A percentile compares a stretch with the other conserved stretches of the same genome.
phyloP scores from a whole-genome alignment of 2,329 filamentous ascomycete species.

The Dryadomyces quercus-mongolicae region DNA sequence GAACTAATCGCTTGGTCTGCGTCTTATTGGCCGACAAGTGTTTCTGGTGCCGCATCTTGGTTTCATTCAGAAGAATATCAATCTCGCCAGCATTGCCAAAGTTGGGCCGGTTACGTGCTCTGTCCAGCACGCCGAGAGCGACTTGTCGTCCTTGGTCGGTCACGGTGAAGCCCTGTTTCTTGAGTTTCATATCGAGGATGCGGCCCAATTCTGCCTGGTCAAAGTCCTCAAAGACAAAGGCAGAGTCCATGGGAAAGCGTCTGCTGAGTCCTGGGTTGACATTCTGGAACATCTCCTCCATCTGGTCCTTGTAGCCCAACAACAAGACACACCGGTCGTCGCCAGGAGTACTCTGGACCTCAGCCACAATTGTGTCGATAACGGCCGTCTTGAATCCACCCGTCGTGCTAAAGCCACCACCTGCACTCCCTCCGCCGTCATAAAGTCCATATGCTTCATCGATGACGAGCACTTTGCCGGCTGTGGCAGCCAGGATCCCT shows the following conservation, averaged over 20 bases:
- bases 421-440: constrained; percentile 19
- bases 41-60: constrained; percentile 32
- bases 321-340: constrained; percentile 64
- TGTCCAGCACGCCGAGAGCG: constrained; percentile 46
- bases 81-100: constrained; percentile 68
- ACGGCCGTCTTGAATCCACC: constrained; percentile 48
- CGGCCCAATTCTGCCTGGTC: constrained; percentile 38
- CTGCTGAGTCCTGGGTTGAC: constrained; percentile 58
- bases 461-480: constrained; percentile 67
- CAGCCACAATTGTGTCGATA: constrained; percentile 62
- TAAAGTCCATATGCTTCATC: constrained; percentile 67
- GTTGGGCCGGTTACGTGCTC: constrained; percentile 49
- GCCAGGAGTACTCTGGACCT: constrained; percentile 56
- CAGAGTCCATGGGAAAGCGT: constrained; percentile 50
- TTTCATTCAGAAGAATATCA: constrained; percentile 50
- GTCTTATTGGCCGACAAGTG: constrained; percentile 13
- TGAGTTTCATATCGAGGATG: constrained; percentile 54
- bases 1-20: constrained; percentile 13
- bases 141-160: constrained; percentile 39
- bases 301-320: constrained; percentile 56
- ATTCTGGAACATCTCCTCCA: constrained; percentile 62
- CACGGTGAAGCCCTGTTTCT: constrained; percentile 37
- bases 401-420: constrained; percentile 8
- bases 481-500: constrained; percentile 50
- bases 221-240: constrained; percentile 61